These are phyloP conservation scores for Podospora comata DNA, from an alignment of 495 filamentous ascomycete species.

Conservation along the genomic window DNA sequence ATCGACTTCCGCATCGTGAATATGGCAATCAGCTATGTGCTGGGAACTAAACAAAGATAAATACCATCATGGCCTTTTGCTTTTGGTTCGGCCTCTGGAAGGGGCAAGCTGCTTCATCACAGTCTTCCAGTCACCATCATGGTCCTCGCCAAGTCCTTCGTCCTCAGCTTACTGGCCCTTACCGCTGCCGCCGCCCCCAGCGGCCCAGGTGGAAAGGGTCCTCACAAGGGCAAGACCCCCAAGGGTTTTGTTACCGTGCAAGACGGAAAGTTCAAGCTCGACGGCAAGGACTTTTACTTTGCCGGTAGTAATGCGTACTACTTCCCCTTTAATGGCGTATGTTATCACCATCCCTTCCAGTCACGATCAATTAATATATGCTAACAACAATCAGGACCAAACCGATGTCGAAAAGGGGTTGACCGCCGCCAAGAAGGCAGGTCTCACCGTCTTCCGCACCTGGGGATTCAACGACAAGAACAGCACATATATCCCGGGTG, in stretches of 20 bases:
- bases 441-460: constrained; percentile 63
- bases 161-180: constrained; percentile 15
- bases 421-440: constrained; percentile 48
- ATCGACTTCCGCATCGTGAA: constrained; percentile 11
- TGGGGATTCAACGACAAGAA: constrained; percentile 63
- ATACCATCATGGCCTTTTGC: constrained; percentile 2
- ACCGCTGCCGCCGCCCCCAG: constrained; percentile 14
- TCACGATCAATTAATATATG: neutral
- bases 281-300: constrained; percentile 62
- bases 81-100: neutral
- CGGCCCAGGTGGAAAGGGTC: constrained; percentile 7
- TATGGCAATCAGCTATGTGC: neutral
- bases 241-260: constrained; percentile 49
- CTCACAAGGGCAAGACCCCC: constrained; percentile 18
- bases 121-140: constrained; percentile 3
- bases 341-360: constrained; percentile 6
- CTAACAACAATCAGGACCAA: constrained; percentile 38
- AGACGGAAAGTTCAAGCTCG: constrained; percentile 59
- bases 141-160: constrained; percentile 12
- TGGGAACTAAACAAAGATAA: constrained; percentile 10
- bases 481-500: constrained; percentile 43
- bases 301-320: constrained; percentile 73
- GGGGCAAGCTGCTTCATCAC: constrained; percentile 4
- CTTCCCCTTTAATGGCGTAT: constrained; percentile 55
- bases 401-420: constrained; percentile 62